Evolutionary conservation across 208 protist species (phyloP).

Genomic region (Trypanosoma vivax): DNA sequence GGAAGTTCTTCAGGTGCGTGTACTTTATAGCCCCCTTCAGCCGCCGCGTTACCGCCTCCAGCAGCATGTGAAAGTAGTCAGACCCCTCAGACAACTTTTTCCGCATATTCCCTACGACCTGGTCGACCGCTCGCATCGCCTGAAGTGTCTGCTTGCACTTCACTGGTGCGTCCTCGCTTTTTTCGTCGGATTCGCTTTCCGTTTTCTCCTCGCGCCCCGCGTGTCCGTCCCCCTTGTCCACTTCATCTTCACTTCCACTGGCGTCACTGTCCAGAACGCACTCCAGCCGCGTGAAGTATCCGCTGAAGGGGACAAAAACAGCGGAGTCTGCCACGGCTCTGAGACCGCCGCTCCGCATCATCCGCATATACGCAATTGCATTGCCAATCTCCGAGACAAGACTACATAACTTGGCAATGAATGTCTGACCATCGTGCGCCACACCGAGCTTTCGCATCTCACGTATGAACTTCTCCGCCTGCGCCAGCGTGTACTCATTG

Average conservation of each 20-base stretch:
- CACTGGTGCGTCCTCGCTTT: not conserved
- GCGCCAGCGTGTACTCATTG: constrained; percentile 83
- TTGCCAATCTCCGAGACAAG: constrained; percentile 98
- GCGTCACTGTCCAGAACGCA: constrained; percentile 30
- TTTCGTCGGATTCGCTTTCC: constrained; percentile 12
- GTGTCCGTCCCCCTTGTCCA: too few species aligned
- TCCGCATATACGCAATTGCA: constrained; percentile 95
- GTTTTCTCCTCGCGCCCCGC: constrained; percentile 26
- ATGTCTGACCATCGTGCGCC: constrained; percentile 69
- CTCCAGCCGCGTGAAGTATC: constrained; percentile 48
- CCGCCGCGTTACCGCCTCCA: constrained; percentile 82
- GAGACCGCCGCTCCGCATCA: constrained; percentile 89
- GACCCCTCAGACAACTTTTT: constrained; percentile 90
- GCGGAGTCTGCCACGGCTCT: constrained; percentile 87
- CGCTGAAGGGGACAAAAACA: constrained; percentile 85
- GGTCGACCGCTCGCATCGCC: constrained; percentile 72
- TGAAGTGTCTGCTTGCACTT: constrained; percentile 22
- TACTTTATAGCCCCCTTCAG: constrained; percentile 53
- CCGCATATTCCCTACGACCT: constrained; percentile 64
- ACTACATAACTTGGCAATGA: constrained; percentile 90
- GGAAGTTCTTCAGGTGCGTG: constrained; percentile 89
- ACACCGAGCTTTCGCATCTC: constrained; percentile 91
- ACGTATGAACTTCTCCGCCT: constrained; percentile 88
- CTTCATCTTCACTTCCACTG: too few species aligned
- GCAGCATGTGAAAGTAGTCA: constrained; percentile 94